Base-by-base conservation (phyloP, 768 basidiomycete species). In the Pulveroboletus sp. region DNA sequence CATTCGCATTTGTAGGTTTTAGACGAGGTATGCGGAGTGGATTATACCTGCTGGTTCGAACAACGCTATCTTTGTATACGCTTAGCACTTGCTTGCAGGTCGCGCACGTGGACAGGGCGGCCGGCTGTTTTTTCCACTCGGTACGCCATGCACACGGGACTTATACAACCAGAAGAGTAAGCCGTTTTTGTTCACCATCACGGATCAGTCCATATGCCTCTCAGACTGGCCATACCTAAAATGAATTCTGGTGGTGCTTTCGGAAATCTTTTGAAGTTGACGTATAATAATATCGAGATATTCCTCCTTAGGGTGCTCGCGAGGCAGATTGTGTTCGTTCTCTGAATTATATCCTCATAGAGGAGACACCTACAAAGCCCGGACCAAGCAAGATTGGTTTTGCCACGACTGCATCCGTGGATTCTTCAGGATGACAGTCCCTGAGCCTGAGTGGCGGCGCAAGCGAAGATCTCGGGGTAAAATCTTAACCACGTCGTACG, bases 131-230 rank as follows among this genome's bases (percentile, higher is more conserved):
- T 11, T 43, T 23, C 8, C 34, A 1, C 16, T 13, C 12, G 4
- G 11, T 7, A 29, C 12, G 24, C 23, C 24, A 30, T 29, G 17
- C 20, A 49, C 55, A 13, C 44, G 50, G 2, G 8, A 53, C 5
- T 41, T 56, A 37, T 56, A 56, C 35, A 58, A 56, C 26, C 47
- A 56, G 10, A 56, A 43, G 8, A 57, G 56, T 56, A 5, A 7
- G 40, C 19, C 47, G 23, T 3, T 13, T 16, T 23, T 11, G 0
- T 11, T 27, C 29, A 9, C 32, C 10, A n/a, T 16, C 13, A 12
- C 4, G 27, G 2, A 3, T 26, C 16, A 6, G 19, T 9, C 27
- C 17, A 42, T 8, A 29, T 9, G n/a, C 20, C 4, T 9, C 8
- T 24, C 32, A 57, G 56, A 58, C 41, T 53, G 55, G 56, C n/a